Evolutionary conservation across 345 rosid genomes (phyloP).

Genomic region (Jatropha curcas): DNA sequence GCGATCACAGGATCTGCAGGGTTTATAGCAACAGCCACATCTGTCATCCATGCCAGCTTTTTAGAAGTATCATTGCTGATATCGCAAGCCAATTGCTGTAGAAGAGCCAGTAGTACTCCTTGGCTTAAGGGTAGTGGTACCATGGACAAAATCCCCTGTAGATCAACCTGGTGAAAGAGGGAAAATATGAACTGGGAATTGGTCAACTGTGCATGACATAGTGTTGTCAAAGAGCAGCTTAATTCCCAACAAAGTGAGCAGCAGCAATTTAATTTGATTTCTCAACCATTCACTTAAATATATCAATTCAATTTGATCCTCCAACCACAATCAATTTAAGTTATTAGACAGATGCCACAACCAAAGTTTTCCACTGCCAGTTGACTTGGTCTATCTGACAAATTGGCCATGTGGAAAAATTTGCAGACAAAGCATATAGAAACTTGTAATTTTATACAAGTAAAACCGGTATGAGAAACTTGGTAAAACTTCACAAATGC

Average conservation of each 20-base stretch:
- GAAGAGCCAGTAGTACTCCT: slow-evolving; percentile 33
- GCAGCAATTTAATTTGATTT: background rate
- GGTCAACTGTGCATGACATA: background rate
- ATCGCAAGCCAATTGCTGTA: slow-evolving; percentile 34
- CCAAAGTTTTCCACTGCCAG: background rate
- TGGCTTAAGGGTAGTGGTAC: slow-evolving; percentile 29
- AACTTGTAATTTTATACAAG: background rate
- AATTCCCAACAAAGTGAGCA: background rate
- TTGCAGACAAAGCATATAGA: background rate
- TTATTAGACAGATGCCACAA: background rate
- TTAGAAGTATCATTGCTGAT: slow-evolving; percentile 10
- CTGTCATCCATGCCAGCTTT: slow-evolving; percentile 35
- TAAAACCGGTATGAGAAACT: background rate
- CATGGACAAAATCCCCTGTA: slow-evolving; percentile 20
- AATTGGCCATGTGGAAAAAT: background rate
- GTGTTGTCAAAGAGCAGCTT: background rate
- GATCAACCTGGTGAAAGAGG: slow-evolving; percentile 23
- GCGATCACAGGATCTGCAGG: slow-evolving; percentile 33
- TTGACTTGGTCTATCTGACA: background rate
- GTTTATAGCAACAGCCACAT: slow-evolving; percentile 32
- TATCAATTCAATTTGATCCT: background rate
- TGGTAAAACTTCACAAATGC: background rate
- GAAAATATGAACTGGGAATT: background rate
- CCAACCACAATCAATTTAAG: background rate
- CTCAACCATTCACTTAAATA: background rate